A percentile compares a stretch with the other conserved stretches of the same genome.
These are phyloP conservation scores for Microcera coccophila DNA, from an alignment of 2,329 filamentous ascomycete genomes.

Conservation along the genomic window DNA sequence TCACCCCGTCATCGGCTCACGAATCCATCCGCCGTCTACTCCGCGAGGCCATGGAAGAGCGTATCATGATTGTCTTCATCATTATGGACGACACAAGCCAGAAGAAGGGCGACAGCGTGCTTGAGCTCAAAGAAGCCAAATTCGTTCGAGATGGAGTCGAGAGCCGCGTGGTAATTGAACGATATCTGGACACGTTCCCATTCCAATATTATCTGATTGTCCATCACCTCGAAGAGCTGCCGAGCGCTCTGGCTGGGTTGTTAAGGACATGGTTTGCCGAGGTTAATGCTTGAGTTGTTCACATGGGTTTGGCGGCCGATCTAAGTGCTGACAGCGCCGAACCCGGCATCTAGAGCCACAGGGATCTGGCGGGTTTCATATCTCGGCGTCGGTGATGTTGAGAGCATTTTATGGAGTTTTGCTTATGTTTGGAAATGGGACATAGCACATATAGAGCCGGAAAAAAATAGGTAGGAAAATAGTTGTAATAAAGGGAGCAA, in stretches of 20 bases:
- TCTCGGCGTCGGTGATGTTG: no score
- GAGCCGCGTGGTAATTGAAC: slow-evolving; percentile 73
- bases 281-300: slow-evolving; percentile 44
- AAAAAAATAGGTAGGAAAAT: no score
- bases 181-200: slow-evolving; percentile 92
- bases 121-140: slow-evolving; percentile 83
- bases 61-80: slow-evolving; percentile 98
- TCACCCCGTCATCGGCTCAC: slow-evolving; percentile 79
- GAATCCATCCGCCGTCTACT: slow-evolving; percentile 77
- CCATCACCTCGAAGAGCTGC: slow-evolving; percentile 84
- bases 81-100: slow-evolving; percentile 70
- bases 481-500: no score
- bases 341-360: no score
- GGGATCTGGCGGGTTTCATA: no score
- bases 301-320: not conserved
- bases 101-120: slow-evolving; percentile 61
- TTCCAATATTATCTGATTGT: slow-evolving; percentile 98
- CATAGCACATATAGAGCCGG: no score
- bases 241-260: slow-evolving; percentile 78
- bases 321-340: no score
- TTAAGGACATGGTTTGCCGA: slow-evolving; percentile 94
- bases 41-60: slow-evolving; percentile 82
- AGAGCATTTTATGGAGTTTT: no score
- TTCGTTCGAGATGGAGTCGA: slow-evolving; percentile 67
- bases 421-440: no score